Base-by-base conservation (phyloP, 768 basidiomycete species). In the Leccinum ochraceum region DNA sequence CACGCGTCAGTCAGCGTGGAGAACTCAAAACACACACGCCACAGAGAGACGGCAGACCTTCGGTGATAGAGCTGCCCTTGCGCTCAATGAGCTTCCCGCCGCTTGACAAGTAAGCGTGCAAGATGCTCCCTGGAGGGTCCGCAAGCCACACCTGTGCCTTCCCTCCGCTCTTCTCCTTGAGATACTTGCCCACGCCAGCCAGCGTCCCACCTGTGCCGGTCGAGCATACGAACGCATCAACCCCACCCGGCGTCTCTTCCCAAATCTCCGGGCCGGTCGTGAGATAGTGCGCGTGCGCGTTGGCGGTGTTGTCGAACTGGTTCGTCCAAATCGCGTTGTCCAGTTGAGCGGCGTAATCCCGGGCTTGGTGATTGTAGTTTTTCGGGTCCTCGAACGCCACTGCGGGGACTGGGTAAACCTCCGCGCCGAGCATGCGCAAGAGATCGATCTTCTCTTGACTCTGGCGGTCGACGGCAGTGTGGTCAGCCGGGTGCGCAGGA, bases 381-480 rank as follows among this genome's bases (percentile, higher is more conserved):
- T 81, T 74, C 6, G 95, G 94, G 75, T 99, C 88, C 69, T 98
- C 95, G 72, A 91, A 98, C 11, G 97, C 87, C 34, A 99, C 97
- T 2, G 96, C 95, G 17, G 97, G 94, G 2, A 99, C 97, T 36
- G 97, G 92, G 69, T 92, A 81, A 36, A 99, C 96, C 67, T 98
- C 96, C 5, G 97, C 96, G 30, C 97, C 97, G 24, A 99, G 84
- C 96, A 99, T 96, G 57, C 88, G 87, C 58, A 99, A 81, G 30
- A 99, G 86, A 75, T 99, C 96, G 57, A 98, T 97, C 80, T 99
- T 99, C 72, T 99, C 96, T 78, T 96, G 95, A 72, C 91, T 94
- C 90, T 97, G 69, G 69, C 32, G 3, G 17, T 30, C 16, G 22
- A n/a, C 28, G 49, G n/a, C n/a, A 14, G 22, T 50, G 56, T 46